A percentile compares a stretch with the other conserved stretches of the same genome.
Conservation (phyloP, 192 early-diverging fungal genomes). For the Coemansia reversa region DNA sequence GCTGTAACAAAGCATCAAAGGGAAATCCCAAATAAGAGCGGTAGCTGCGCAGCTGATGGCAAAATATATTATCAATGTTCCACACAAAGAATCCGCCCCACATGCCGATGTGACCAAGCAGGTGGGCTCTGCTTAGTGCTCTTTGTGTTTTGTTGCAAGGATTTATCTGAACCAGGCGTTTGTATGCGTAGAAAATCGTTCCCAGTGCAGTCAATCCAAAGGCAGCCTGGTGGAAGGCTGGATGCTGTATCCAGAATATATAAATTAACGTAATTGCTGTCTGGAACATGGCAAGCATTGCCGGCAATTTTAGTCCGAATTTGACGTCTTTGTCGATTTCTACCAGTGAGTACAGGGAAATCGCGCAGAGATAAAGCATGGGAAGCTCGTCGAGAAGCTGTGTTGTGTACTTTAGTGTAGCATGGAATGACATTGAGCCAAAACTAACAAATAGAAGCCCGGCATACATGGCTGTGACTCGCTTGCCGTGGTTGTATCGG, state of each 20-base stretch:
- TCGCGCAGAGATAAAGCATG: constrained; percentile 58
- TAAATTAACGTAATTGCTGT: constrained; percentile 55
- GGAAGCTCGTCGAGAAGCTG: constrained; percentile 79
- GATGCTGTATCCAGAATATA: constrained; percentile 58
- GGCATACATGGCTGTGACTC: constrained; percentile 53
- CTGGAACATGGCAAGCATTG: constrained; percentile 45
- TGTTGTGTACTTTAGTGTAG: constrained; percentile 64
- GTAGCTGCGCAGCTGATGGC: constrained; percentile 55
- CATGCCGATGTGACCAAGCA: constrained; percentile 34
- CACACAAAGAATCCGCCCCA: constrained; percentile 62
- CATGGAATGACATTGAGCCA: constrained; percentile 68
- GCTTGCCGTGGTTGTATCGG: constrained; percentile 50
- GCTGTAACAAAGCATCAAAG: constrained; percentile 53
- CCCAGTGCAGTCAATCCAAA: constrained; percentile 31
- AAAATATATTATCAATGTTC: constrained; percentile 71
- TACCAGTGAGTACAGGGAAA: constrained; percentile 45
- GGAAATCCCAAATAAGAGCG: constrained; percentile 55
- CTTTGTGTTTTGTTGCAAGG: constrained; percentile 23
- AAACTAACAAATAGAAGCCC: constrained; percentile 62
- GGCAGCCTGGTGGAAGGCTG: constrained; percentile 65
- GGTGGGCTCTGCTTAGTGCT: constrained; percentile 16
- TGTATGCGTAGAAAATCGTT: constrained; percentile 25
- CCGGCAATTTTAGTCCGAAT: constrained; percentile 41
- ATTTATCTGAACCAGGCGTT: constrained; percentile 22
- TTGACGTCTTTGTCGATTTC: constrained; percentile 36